A percentile compares a stretch with the other conserved stretches of the same genome.
Evolutionary conservation across 768 basidiomycete species (phyloP).

Genomic region (Tulasnella sp.): DNA sequence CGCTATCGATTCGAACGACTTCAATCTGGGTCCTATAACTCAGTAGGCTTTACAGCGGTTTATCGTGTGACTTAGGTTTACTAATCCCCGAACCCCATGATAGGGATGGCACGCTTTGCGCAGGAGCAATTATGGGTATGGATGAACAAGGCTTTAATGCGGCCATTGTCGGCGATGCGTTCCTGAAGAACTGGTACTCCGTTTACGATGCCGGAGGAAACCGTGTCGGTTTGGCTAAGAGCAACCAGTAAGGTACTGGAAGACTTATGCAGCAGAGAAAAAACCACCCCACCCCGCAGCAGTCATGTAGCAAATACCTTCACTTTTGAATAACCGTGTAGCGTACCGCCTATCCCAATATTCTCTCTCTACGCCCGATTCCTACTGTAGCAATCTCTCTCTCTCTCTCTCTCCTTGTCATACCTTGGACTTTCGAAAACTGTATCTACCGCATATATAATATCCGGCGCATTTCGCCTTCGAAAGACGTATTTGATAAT

Average conservation of each 20-base stretch:
- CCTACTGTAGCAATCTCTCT: not conserved
- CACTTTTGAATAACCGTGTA: not conserved
- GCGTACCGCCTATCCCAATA: not conserved
- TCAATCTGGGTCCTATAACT: not conserved
- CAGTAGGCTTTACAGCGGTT: not conserved
- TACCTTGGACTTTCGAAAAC: not conserved
- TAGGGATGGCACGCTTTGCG: not conserved
- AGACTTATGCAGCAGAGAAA: not conserved
- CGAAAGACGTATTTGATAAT: too few species aligned
- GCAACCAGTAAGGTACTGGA: not conserved
- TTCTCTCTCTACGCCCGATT: not conserved
- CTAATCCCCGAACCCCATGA: not conserved
- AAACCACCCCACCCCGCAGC: too few species aligned
- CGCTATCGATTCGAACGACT: constrained; percentile 6
- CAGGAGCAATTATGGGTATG: not conserved
- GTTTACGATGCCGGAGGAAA: constrained; percentile 7
- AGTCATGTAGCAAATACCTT: not conserved
- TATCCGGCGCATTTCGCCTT: too few species aligned
- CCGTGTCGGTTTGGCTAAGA: constrained; percentile 1
- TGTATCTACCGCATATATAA: not conserved
- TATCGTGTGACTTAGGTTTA: not conserved
- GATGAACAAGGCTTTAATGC: not conserved
- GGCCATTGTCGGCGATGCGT: not conserved
- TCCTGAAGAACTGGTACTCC: constrained; percentile 5
- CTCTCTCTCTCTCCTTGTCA: not conserved